Evolutionary conservation across 805 yeast species (phyloP).

Genomic region (Tetrapisispora arboricola): DNA sequence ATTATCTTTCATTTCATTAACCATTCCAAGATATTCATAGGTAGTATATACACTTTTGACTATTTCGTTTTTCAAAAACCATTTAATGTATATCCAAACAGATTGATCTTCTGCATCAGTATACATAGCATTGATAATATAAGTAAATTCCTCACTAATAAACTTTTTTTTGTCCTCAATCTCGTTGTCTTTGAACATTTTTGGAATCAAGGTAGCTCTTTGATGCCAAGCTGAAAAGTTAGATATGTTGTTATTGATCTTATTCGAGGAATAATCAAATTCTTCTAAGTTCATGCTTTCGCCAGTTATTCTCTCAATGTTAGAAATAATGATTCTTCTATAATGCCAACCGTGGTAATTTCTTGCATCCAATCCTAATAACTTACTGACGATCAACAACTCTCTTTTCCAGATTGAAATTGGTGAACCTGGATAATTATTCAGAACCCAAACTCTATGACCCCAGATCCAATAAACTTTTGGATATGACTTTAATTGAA

Average conservation of each 20-base stretch:
- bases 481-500: conserved; percentile 54
- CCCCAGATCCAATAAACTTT: conserved; percentile 97
- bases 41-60: conserved; percentile 17
- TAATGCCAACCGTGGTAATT: conserved; percentile 97
- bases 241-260: conserved; percentile 75
- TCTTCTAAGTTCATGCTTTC: conserved; percentile 38
- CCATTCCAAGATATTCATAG: conserved; percentile 30
- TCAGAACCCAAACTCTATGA: conserved; percentile 77
- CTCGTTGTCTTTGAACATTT: conserved; percentile 30
- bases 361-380: conserved; percentile 65
- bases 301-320: conserved; percentile 15
- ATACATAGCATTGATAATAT: conserved; percentile 73
- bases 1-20: conserved; percentile 37
- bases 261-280: conserved; percentile 64
- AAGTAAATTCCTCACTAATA: conserved; percentile 48
- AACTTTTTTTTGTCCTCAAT: conserved; percentile 25
- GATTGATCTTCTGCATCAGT: conserved; percentile 94
- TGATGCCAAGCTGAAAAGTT: conserved; percentile 97
- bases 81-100: conserved; percentile 78
- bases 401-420: conserved; percentile 56
- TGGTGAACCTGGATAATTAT: conserved; percentile 36
- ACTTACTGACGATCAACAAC: conserved; percentile 53
- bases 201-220: conserved; percentile 58
- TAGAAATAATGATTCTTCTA: conserved; percentile 57
- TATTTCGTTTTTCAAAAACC: conserved; percentile 46